A percentile compares a stretch with the other conserved stretches of the same genome.
Evolutionary conservation across 176 grass and related monocot species (phyloP).

Genomic region (Oryza officinalis): DNA sequence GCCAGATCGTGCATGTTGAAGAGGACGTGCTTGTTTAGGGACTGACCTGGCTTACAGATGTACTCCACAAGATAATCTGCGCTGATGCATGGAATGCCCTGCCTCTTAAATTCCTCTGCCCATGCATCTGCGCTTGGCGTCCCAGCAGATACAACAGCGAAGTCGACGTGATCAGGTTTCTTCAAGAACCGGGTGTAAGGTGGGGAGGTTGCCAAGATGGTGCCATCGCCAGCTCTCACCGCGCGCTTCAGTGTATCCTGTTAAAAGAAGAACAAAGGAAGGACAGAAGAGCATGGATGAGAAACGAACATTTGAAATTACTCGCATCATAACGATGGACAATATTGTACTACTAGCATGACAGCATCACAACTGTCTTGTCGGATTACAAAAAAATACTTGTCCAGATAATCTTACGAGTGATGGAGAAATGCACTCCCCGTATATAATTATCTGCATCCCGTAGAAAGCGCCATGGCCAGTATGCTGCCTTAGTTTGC

Average conservation of each 20-base stretch:
- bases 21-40: slow-evolving; percentile 74
- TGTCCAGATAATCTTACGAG: slow-evolving; percentile 47
- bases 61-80: slow-evolving; percentile 94
- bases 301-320: neutral
- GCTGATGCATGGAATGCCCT: slow-evolving; percentile 70
- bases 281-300: no score
- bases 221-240: slow-evolving; percentile 80
- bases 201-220: slow-evolving; percentile 80
- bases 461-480: slow-evolving; percentile 79
- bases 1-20: slow-evolving; percentile 71
- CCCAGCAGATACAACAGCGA: slow-evolving; percentile 56
- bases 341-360: neutral
- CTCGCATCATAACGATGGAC: no score
- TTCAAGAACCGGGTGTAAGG: slow-evolving; percentile 79
- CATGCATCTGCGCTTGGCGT: slow-evolving; percentile 56
- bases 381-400: neutral
- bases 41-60: slow-evolving; percentile 72
- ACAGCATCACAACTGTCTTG: neutral
- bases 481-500: slow-evolving; percentile 62
- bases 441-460: slow-evolving; percentile 80
- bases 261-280: neutral
- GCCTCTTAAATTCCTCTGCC: slow-evolving; percentile 68
- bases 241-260: slow-evolving; percentile 91
- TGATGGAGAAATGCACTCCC: slow-evolving; percentile 89
- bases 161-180: slow-evolving; percentile 46